These are phyloP conservation scores for Epichloe amarillans DNA, from an alignment of 2,329 filamentous ascomycete species.

Conservation along the genomic window DNA sequence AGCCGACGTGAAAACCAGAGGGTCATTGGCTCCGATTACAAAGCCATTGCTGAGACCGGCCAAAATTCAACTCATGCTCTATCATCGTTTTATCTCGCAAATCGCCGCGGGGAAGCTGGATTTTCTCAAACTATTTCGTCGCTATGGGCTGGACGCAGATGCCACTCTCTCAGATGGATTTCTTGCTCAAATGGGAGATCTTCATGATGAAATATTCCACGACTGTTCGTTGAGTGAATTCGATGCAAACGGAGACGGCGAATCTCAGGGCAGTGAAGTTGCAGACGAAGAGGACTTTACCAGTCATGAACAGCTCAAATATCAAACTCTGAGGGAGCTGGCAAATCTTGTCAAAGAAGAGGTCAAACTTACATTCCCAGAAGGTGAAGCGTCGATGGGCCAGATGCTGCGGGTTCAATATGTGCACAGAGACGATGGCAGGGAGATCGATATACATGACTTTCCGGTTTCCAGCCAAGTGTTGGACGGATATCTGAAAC, in stretches of 20 bases:
- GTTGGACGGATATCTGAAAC: slow-evolving; percentile 52
- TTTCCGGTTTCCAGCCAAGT: slow-evolving; percentile 52
- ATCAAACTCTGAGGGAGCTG: slow-evolving; percentile 34
- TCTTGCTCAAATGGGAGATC: slow-evolving; percentile 55
- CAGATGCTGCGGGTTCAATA: slow-evolving; percentile 41
- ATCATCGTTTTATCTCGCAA: slow-evolving; percentile 69
- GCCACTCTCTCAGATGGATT: slow-evolving; percentile 66
- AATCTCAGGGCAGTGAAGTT: neutral
- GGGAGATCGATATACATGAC: slow-evolving; percentile 39
- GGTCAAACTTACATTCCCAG: slow-evolving; percentile 38
- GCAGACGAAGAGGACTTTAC: neutral
- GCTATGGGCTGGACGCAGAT: slow-evolving; percentile 56
- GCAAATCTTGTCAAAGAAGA: slow-evolving; percentile 32
- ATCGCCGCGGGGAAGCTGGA: slow-evolving; percentile 61
- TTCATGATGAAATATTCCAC: slow-evolving; percentile 54
- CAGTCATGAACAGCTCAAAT: slow-evolving; percentile 25
- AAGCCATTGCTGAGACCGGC: slow-evolving; percentile 60
- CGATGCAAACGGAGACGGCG: neutral
- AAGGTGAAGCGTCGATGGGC: slow-evolving; percentile 33
- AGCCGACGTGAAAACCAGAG: slow-evolving; percentile 78
- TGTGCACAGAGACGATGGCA: slow-evolving; percentile 37
- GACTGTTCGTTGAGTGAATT: slow-evolving; percentile 28
- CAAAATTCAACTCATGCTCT: slow-evolving; percentile 78
- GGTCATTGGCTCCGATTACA: slow-evolving; percentile 48
- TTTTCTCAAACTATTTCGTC: slow-evolving; percentile 52